Percentiles rank a stretch among this genome's conserved stretches.
These are phyloP conservation scores for Ulvella scutata DNA, from an alignment of 139 green algal genomes.

Conservation along the genomic window DNA sequence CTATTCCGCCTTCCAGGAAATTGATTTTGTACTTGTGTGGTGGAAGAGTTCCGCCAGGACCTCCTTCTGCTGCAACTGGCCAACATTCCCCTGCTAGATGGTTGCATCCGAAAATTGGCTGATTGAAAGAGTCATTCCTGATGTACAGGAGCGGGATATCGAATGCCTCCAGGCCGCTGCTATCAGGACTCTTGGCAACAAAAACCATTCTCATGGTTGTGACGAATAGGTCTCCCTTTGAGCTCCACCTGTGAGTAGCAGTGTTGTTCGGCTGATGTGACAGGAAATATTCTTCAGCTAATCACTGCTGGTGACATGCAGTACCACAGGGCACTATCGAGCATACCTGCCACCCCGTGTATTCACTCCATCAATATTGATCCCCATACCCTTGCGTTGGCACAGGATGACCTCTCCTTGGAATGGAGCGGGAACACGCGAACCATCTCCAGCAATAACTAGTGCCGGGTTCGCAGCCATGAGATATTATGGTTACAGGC, in stretches of 20 bases:
- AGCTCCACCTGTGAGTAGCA: slow-evolving; percentile 17
- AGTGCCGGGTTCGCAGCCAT: slow-evolving; percentile 66
- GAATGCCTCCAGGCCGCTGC: slow-evolving; percentile 44
- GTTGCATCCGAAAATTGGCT: slow-evolving; percentile 91
- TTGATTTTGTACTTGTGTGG: slow-evolving; percentile 69
- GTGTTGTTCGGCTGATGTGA: neutral
- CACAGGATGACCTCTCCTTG: slow-evolving; percentile 40
- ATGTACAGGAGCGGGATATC: slow-evolving; percentile 80
- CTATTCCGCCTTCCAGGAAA: slow-evolving; percentile 65
- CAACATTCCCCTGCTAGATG: slow-evolving; percentile 60
- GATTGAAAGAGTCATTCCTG: slow-evolving; percentile 63
- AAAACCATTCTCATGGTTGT: slow-evolving; percentile 67
- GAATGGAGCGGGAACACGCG: slow-evolving; percentile 39
- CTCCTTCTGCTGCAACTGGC: slow-evolving; percentile 34
- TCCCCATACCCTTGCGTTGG: slow-evolving; percentile 27
- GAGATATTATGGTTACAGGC: too few species aligned
- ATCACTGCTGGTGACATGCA: neutral
- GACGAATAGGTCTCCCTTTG: slow-evolving; percentile 24
- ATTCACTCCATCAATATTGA: slow-evolving; percentile 38
- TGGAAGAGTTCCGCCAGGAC: slow-evolving; percentile 33
- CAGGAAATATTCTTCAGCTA: neutral
- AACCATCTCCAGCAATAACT: slow-evolving; percentile 7
- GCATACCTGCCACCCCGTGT: slow-evolving; percentile 39
- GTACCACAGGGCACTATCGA: neutral
- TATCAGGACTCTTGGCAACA: slow-evolving; percentile 41